phyloP scores from a whole-genome alignment of 805 yeast species.

The Lachancea sp. region DNA sequence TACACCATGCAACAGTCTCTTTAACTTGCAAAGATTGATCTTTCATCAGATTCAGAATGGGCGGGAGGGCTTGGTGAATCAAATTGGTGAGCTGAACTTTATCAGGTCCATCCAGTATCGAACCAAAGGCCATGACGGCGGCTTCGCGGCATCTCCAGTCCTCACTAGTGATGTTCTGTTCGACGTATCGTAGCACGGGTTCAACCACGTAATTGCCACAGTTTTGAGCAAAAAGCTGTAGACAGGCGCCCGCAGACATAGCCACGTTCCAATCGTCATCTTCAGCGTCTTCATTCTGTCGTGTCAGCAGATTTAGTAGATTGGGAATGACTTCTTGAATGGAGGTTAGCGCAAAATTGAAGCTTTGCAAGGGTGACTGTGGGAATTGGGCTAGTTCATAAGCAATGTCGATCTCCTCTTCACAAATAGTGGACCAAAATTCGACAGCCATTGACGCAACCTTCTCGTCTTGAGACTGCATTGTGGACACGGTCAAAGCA shows the following conservation, averaged over 20 bases:
- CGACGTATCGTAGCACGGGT: constrained; percentile 80
- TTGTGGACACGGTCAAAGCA: constrained; percentile 83
- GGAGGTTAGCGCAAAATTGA: constrained; percentile 81
- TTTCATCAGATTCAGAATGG: constrained; percentile 65
- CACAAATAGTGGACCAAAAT: constrained; percentile 99
- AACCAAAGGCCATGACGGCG: constrained; percentile 98
- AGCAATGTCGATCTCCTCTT: constrained; percentile 83
- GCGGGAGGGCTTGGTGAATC: constrained; percentile 75
- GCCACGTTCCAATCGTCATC: constrained; percentile 97
- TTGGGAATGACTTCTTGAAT: constrained; percentile 83
- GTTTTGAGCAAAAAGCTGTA: constrained; percentile 87
- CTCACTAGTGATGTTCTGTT: constrained; percentile 51
- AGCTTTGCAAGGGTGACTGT: constrained; percentile 47
- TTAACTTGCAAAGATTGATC: constrained; percentile 80
- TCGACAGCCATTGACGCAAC: constrained; percentile 98
- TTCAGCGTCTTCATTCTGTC: constrained; percentile 88
- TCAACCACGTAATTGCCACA: constrained; percentile 82
- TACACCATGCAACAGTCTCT: constrained; percentile 97
- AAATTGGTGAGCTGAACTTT: constrained; percentile 57
- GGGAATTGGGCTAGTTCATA: constrained; percentile 58
- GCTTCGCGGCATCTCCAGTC: constrained; percentile 92
- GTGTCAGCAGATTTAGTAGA: constrained; percentile 65
- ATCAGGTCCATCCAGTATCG: constrained; percentile 92
- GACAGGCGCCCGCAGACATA: constrained; percentile 98
- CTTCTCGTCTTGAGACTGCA: constrained; percentile 65